Base-by-base conservation (phyloP, 176 grass and related monocot genomes). In the Tillandsia fasciculata region DNA sequence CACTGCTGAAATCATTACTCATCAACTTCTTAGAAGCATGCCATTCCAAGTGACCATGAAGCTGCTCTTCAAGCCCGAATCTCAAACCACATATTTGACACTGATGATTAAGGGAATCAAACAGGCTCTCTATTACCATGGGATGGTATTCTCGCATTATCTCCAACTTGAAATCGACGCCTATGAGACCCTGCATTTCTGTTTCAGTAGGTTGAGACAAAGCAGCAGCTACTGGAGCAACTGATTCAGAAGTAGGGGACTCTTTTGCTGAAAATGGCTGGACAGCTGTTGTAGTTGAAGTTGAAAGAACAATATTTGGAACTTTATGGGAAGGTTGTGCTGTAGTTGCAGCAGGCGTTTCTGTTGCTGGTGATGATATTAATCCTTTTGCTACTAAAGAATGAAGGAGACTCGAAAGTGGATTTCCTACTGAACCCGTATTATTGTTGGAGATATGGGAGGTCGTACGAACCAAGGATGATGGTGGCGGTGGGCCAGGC, bases 381-480 rank as follows among this genome's bases (percentile, higher is more conserved):
- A 99, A 64, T 56, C 94, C 94, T 69, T 99, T 99, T 63, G 87
- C 84, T 79, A 99, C 87, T 75, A 99, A 84, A 69, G 89, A 87
- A 86, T 77, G 90, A 70, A 99, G 86, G 65, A 93, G 82, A 78
- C 84, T 93, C 26, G 94, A 88, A 52, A 99, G 82, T 3, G 94
- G 87, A 56, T 86, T 86, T 65, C 73, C 52, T 64, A 74, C 24
- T 6, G 24, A 14, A 48, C 28, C 52, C 63, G 52, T 29, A 26
- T 42, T 42, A 42, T 27, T 80, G 9, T 85, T 78, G 2, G 51
- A 15, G 24, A 18, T 64, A 17, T 83, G 76, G 11, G 76, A 69
- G 75, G 74, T 65, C 0, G 23, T 27, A 65, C 48, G 33, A 58
- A 74, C 26, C 48, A 77, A 70, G 8, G 82, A 80, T 74, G 76